Evolutionary conservation across 306 rosid species (phyloP), one percentile per base, ranked within the genome.

Genomic region (Hippophae tibetana): DNA sequence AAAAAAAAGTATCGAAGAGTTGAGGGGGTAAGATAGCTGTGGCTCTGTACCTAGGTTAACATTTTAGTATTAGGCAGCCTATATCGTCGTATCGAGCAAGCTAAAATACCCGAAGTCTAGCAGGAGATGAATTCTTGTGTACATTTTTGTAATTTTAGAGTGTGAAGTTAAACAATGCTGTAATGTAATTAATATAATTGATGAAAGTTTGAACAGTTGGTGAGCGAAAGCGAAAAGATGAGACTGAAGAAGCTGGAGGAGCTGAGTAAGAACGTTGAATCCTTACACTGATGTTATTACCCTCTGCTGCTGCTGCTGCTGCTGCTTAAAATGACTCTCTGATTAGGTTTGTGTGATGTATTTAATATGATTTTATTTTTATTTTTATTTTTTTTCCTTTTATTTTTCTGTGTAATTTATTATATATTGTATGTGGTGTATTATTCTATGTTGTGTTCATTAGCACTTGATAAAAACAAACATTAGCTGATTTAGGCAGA

Each of bases 201-300:
- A 3, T 8, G 8, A 11, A 7, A 31, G 43, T 31, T 69, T 25
- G 59, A 68, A 58, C 70, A 78, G 82, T 58, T 79, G 45, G 72
- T 70, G 64, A 43, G 81, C 31, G 96, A 90, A 73, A 90, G 97
- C 65, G 97, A 90, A 84, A 85, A 52, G 74, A 8, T 85, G 81
- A 87, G 97, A 87, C 78, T 90, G 96, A 87, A 87, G 95, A 90
- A 87, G 87, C 89, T 90, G 80, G 97, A 87, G 66, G 97, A 90
- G 74, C 85, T 90, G 78, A 84, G 94, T 88, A 90, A 85, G 84
- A 77, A 81, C 77, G 57, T 87, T 56, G 96, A 90, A 64, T 75
- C 81, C 27, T 70, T 90, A 57, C 75, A 80, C 13, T 84, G 76
- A 75, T 2, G 38, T 31, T 26, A 61, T 44, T 61, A 66, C 68